Base-by-base conservation (phyloP, 2,329 filamentous ascomycete species). In the Dactylellina drechsleri region DNA sequence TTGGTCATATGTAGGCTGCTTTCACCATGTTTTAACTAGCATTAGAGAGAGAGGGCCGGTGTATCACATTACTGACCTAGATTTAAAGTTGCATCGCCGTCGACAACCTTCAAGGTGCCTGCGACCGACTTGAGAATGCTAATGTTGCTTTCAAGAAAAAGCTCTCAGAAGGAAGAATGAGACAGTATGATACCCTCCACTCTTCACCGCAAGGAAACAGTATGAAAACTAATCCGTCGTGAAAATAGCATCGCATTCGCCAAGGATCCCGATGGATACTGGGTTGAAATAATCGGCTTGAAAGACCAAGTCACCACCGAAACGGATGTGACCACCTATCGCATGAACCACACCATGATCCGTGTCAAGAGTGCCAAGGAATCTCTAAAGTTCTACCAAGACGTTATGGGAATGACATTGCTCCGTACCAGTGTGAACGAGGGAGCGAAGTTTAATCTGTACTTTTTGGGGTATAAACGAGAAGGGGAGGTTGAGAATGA, bases 81-180 rank as follows among this genome's bases (percentile, higher is more conserved):
- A 47, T 26, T 36, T n/a, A n/a, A 67, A n/a, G 12, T 54, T 50
- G 36, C 66, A 77, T 79, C 49, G 83, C 83, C 7, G 85, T 86
- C 13, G 85, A 86, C 79, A 85, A 86, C 52, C 68, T 79, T 75
- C 91, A 96, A 83, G 92, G 91, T 2, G 93, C 94, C 1, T 98
- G 95, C 85, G 85, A 93, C 84, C 87, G 93, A 68, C 87, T 99
- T 75, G 92, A 96, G 82, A 91, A 94, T 81, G 93, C 91, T 5
- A 93, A 93, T 0, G 97, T 97, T 84, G 87, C 87, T 77, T 99
- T 98, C 83, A 92, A 98, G 86, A 98, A 98, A 88, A 96, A 92
- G 83, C 85, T 98, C 68, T 88, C 88, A 0, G 94, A 98, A 78
- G 95, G 95, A 1, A 87, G 90, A 68, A 96, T 96, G 92, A 87